Percentiles rank a stretch among this genome's conserved stretches.
Conservation (phyloP, 129 eudicot genomes). For the Kitagawia praeruptora region DNA sequence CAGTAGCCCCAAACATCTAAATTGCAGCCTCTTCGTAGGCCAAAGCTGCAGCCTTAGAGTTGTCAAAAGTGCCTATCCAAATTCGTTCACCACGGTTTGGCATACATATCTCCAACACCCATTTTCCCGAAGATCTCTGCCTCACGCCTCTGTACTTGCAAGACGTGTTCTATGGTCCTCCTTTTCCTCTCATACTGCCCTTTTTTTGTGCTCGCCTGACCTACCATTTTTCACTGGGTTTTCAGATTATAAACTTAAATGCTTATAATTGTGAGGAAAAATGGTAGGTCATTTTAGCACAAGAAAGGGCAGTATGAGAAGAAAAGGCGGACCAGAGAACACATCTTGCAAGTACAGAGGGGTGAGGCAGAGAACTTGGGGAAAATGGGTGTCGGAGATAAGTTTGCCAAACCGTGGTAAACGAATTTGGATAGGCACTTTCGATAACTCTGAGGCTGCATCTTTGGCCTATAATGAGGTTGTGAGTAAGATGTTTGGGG, state of each 20-base stretch:
- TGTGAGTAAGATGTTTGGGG: constrained; percentile 54
- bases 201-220: constrained; percentile 37
- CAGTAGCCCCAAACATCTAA: constrained; percentile 58
- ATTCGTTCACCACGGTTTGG: constrained; percentile 75
- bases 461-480: constrained; percentile 77
- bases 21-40: constrained; percentile 80
- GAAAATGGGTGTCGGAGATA: constrained; percentile 84
- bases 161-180: constrained; percentile 76
- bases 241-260: no score
- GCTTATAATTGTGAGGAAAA: not conserved
- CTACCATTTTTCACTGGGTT: constrained; percentile 17
- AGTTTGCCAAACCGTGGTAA: constrained; percentile 75
- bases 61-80: constrained; percentile 73
- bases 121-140: constrained; percentile 83
- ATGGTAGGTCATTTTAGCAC: constrained; percentile 40
- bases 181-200: constrained; percentile 69
- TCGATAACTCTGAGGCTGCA: constrained; percentile 54
- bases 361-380: constrained; percentile 89
- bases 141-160: constrained; percentile 82
- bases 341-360: constrained; percentile 62
- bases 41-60: constrained; percentile 57
- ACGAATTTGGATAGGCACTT: constrained; percentile 82
- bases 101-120: constrained; percentile 85
- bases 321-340: constrained; percentile 89
- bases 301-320: constrained; percentile 44